Base-by-base conservation (phyloP, 345 rosid genomes). In the Kandelia obovata region DNA sequence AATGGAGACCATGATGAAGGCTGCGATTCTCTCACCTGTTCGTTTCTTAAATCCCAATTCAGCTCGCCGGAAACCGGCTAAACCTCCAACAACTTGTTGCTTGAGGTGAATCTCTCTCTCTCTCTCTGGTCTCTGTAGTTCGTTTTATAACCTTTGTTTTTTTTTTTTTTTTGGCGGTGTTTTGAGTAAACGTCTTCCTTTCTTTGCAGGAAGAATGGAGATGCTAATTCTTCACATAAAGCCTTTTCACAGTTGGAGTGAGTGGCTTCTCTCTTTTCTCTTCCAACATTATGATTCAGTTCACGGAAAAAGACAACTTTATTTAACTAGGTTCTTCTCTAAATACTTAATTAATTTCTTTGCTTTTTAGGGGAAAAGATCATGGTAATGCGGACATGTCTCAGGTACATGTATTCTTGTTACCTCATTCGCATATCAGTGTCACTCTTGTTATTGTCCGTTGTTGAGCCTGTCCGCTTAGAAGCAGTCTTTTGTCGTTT, bases 331-430 rank as follows among this genome's bases (percentile, higher is more conserved):
- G 26, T 35, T 23, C 10, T 8, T 19, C 6, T 7, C 19, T 11
- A 16, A 37, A 28, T 20, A 17, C 46, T 59, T 47, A 1, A 31
- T 53, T 47, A 43, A 49, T 62, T 55, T 66, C 11, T 1, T 5
- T 47, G 68, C 31, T 47, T 70, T 71, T 19, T 70, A 90, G 93
- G 74, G 64, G 78, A 21, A 79, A 80, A 77, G 83, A 66, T 68
- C 73, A 64, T 21, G 83, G 70, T 27, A 64, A 77, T 25, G 53
- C 59, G 11, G 89, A 83, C 31, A 52, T 59, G 65, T 69, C 80
- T 72, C 84, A 74, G 89, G 96, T 84, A 70, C 84, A 74, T 87
- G 96, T 84, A 70, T 19, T 63, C 23, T 13, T 6, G 49, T 49
- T 72, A 55, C 28, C 21, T 67, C 35, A 26, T 32, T 58, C 5